phyloP scores from a whole-genome alignment of 2,329 filamentous ascomycete genomes.

The Neofusicoccum laricinum region DNA sequence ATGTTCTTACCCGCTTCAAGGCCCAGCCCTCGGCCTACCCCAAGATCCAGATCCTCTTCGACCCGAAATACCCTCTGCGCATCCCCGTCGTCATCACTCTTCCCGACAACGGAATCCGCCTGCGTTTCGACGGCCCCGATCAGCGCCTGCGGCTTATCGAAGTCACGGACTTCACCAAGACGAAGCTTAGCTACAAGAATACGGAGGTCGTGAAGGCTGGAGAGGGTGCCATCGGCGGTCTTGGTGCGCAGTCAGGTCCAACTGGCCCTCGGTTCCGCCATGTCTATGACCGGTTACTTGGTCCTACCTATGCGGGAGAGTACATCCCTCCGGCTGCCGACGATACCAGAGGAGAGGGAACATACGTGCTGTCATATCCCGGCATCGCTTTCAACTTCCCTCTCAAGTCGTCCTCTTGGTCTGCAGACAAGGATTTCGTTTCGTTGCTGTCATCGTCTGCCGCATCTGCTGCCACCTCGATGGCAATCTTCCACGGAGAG shows the following conservation, averaged over 20 bases:
- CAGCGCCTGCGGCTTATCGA: slow-evolving; percentile 90
- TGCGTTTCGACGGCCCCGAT: slow-evolving; percentile 91
- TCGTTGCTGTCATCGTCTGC: slow-evolving; percentile 76
- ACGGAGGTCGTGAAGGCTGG: slow-evolving; percentile 71
- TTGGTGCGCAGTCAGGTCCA: slow-evolving; percentile 29
- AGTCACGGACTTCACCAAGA: slow-evolving; percentile 84
- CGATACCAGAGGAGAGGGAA: slow-evolving; percentile 57
- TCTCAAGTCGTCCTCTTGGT: slow-evolving; percentile 70
- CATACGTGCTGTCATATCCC: slow-evolving; percentile 90
- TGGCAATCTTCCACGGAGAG: slow-evolving; percentile 86
- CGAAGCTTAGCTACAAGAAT: slow-evolving; percentile 76
- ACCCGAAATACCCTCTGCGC: slow-evolving; percentile 68
- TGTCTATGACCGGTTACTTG: slow-evolving; percentile 90
- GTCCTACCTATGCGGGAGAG: slow-evolving; percentile 90
- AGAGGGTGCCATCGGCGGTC: slow-evolving; percentile 24
- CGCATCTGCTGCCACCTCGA: slow-evolving; percentile 73
- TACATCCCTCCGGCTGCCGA: slow-evolving; percentile 66
- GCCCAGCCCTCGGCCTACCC: slow-evolving; percentile 80
- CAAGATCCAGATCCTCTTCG: slow-evolving; percentile 78
- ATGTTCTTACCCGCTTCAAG: slow-evolving; percentile 83
- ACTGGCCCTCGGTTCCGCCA: slow-evolving; percentile 77
- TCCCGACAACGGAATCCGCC: slow-evolving; percentile 79
- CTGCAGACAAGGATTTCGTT: slow-evolving; percentile 75
- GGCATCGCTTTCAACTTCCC: slow-evolving; percentile 92
- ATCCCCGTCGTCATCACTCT: slow-evolving; percentile 74